A percentile compares a stretch with the other conserved stretches of the same genome.
These are phyloP conservation scores for Raffaelea arxii DNA, from an alignment of 2,329 filamentous ascomycete species.

Conservation along the genomic window DNA sequence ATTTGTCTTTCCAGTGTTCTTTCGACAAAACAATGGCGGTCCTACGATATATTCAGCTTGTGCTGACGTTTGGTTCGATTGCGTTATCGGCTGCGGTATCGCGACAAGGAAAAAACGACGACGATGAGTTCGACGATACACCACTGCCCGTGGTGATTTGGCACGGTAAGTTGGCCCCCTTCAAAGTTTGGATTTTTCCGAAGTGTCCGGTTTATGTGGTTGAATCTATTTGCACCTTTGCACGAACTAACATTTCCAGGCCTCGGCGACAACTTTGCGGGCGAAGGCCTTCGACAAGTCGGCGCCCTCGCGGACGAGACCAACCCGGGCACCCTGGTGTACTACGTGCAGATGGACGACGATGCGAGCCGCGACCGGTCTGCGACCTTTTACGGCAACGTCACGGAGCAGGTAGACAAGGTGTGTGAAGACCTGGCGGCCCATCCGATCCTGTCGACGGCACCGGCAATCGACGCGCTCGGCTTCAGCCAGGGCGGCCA, in stretches of 20 bases:
- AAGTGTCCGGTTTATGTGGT: no score
- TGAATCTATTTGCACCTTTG: no score
- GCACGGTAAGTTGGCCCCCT: slow-evolving; percentile 48
- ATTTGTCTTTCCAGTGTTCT: no score
- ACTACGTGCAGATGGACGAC: slow-evolving; percentile 64
- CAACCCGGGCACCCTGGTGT: slow-evolving; percentile 76
- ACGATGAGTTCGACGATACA: slow-evolving; percentile 42
- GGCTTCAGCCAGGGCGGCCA: slow-evolving; percentile 95
- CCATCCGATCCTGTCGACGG: slow-evolving; percentile 71
- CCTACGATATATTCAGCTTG: slow-evolving; percentile 15
- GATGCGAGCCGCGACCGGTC: slow-evolving; percentile 61
- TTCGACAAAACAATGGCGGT: slow-evolving; percentile 19
- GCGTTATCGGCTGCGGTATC: slow-evolving; percentile 24
- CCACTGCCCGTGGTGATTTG: slow-evolving; percentile 87
- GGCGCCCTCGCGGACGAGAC: slow-evolving; percentile 60
- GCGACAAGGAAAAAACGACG: slow-evolving; percentile 4
- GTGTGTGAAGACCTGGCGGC: slow-evolving; percentile 70
- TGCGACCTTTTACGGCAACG: slow-evolving; percentile 84
- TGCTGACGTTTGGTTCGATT: slow-evolving; percentile 21
- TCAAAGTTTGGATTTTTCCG: no score
- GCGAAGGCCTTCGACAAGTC: slow-evolving; percentile 63
- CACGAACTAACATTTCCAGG: slow-evolving; percentile 29
- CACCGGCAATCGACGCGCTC: slow-evolving; percentile 77
- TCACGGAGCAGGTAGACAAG: slow-evolving; percentile 64
- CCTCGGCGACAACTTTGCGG: slow-evolving; percentile 62